Base-by-base conservation (phyloP, 148 eudicot species). In the Spergularia bocconei region DNA sequence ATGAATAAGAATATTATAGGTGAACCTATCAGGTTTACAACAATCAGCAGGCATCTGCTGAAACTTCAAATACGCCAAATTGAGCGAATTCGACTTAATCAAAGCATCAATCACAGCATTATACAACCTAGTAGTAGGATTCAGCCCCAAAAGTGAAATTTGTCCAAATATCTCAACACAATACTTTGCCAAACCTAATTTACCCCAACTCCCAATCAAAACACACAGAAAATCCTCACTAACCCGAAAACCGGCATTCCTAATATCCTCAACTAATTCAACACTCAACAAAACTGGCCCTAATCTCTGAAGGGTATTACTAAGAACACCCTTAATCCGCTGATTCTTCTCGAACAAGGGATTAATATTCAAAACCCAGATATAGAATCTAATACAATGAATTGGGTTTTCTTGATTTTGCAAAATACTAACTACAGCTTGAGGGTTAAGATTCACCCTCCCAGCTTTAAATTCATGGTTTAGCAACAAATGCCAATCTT, bases 61-160 rank as follows among this genome's bases (percentile, higher is more conserved):
- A 77, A 95, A 95, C 62, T 90, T 95, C 63, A 95, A 83, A 79
- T 95, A 95, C 6, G 98, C 98, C 82, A 88, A 84, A 77, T 95
- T 97, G 23, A 95, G 87, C 1, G 97, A 88, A 90, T 90, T 95
- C 20, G 97, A 83, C 84, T 92, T 95, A 41, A 95, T 83, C 74
- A 95, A 85, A 9, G 91, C 98, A 87, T 90, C 93, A 23, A 95
- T 87, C n/a, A 95, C 87, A 17, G 97, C 97, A 90, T 95, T 95
- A 79, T 92, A 95, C 87, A 95, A 81, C 83, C 98, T 84, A 77
- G 96, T 95, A 69, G 77, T 90, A 52, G 93, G 89, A 81, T 20
- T 72, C 79, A 92, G 78, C 56, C 91, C 96, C 83, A 95, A 80
- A 82, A 84, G 86, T 16, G 92, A 89, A 79, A 95, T 79, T 83